A percentile compares a stretch with the other conserved stretches of the same genome.
Evolutionary conservation across 306 rosid genomes (phyloP).

Genomic region (Quercus variabilis): DNA sequence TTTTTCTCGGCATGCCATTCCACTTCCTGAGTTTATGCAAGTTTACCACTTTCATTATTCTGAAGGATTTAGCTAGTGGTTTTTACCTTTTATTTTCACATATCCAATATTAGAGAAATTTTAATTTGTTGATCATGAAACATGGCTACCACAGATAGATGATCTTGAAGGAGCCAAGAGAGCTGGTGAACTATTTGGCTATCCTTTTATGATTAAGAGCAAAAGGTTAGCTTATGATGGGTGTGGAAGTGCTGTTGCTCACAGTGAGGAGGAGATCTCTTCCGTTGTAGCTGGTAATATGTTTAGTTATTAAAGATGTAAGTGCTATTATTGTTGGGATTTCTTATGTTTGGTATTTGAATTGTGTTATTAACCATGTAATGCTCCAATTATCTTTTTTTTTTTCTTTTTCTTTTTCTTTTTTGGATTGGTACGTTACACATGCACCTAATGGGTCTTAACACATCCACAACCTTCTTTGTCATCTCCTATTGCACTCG

Average conservation of each 20-base stretch:
- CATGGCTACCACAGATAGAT: slow-evolving; percentile 47
- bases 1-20: slow-evolving; percentile 69
- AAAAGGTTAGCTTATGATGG: slow-evolving; percentile 95
- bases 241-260: slow-evolving; percentile 89
- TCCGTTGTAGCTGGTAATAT: slow-evolving; percentile 10
- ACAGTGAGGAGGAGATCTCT: slow-evolving; percentile 57
- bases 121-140: neutral
- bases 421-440: too few species aligned
- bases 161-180: slow-evolving; percentile 71
- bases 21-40: slow-evolving; percentile 74
- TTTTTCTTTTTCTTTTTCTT: too few species aligned
- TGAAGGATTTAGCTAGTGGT: neutral
- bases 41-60: slow-evolving; percentile 17
- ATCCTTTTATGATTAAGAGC: slow-evolving; percentile 49
- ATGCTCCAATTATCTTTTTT: too few species aligned
- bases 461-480: too few species aligned
- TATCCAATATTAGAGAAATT: neutral
- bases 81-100: neutral
- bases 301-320: too few species aligned
- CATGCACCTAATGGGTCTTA: too few species aligned
- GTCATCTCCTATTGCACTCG: too few species aligned
- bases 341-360: too few species aligned
- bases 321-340: too few species aligned
- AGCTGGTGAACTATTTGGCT: slow-evolving; percentile 67
- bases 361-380: too few species aligned